Evolutionary conservation across 768 basidiomycete species (phyloP), one percentile per base, ranked within the genome.

Genomic region (Leccinum uliginosum): DNA sequence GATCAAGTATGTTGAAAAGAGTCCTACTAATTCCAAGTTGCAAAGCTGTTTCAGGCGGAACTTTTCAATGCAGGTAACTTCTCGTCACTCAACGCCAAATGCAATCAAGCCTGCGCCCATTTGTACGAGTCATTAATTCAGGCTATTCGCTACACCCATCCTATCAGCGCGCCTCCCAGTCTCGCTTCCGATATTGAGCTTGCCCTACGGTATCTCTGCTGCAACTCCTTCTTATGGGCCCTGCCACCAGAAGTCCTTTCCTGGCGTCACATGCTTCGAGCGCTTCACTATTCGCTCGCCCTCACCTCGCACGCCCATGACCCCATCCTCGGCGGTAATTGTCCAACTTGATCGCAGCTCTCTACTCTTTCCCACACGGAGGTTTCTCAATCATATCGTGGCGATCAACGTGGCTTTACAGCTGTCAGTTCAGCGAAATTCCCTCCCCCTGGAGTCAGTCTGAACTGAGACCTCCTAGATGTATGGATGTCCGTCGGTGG

Each of bases 371-470:
- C 64, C 65, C 8, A 64, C 65, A 67, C 30, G 59, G 58, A 24
- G 63, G 63, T 35, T 27, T 67, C 6, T 50, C 68, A 15, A 49
- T 68, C 60, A 61, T 66, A 48, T 68, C 61, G 65, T 47, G 55
- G 53, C 29, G 59, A 61, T 26, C 61, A 29, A 19, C 62, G 35
- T 30, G 43, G 45, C 10, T 57, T 56, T 24, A 8, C 51, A 12
- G 54, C 63, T 9, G 12, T 49, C 38, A 52, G 26, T 11, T 14
- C 47, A 1, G n/a, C 48, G 6, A 47, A 59, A 69, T 69, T 11
- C 61, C 65, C 15, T 72, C 69, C 3, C 69, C 71, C 6, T 72
- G 69, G 69, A 71, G 71, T 14, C 71, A 4, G 7, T 50, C 19
- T 65, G 65, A 53, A 58, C 44, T 19, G 2, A 15, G 1, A 15